These are phyloP conservation scores for Colletotrichum neosansevieriae DNA, from an alignment of 2,329 filamentous ascomycete species.

Conservation along the genomic window DNA sequence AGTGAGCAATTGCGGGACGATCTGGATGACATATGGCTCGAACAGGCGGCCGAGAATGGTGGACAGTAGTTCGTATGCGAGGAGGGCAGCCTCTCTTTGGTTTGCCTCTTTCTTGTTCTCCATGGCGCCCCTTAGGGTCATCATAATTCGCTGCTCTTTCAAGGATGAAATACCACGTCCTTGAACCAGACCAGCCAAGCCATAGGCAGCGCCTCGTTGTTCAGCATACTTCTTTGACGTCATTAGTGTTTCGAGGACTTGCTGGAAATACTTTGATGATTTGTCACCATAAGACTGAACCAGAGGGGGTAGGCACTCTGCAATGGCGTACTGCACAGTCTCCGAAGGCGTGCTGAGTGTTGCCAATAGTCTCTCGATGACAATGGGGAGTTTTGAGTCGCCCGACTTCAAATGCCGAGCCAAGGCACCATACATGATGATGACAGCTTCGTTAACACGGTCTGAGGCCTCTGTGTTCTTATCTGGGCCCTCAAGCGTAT, in stretches of 20 bases:
- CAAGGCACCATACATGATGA: constrained; percentile 95
- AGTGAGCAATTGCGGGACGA: constrained; percentile 88
- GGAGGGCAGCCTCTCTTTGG: constrained; percentile 87
- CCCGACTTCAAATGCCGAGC: constrained; percentile 87
- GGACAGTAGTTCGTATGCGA: constrained; percentile 92
- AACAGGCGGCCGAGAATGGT: constrained; percentile 88
- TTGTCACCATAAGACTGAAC: constrained; percentile 84
- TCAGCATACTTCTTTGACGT: constrained; percentile 92
- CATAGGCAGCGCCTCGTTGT: constrained; percentile 93
- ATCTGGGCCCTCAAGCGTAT: constrained; percentile 86
- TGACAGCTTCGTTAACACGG: constrained; percentile 94
- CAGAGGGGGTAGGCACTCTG: constrained; percentile 93
- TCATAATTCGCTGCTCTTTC: constrained; percentile 87
- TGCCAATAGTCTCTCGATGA: constrained; percentile 85
- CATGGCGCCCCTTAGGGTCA: constrained; percentile 81
- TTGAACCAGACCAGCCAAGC: constrained; percentile 87
- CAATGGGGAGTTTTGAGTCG: constrained; percentile 88
- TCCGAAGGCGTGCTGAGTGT: constrained; percentile 96
- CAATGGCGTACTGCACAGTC: constrained; percentile 95
- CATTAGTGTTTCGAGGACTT: constrained; percentile 85
- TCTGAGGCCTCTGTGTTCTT: constrained; percentile 85
- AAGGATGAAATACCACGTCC: constrained; percentile 88
- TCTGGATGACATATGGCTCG: constrained; percentile 96
- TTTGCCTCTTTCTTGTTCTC: constrained; percentile 96
- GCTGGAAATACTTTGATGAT: constrained; percentile 81